phyloP scores from a whole-genome alignment of 805 yeast genomes.

The Starmerella davenportii region DNA sequence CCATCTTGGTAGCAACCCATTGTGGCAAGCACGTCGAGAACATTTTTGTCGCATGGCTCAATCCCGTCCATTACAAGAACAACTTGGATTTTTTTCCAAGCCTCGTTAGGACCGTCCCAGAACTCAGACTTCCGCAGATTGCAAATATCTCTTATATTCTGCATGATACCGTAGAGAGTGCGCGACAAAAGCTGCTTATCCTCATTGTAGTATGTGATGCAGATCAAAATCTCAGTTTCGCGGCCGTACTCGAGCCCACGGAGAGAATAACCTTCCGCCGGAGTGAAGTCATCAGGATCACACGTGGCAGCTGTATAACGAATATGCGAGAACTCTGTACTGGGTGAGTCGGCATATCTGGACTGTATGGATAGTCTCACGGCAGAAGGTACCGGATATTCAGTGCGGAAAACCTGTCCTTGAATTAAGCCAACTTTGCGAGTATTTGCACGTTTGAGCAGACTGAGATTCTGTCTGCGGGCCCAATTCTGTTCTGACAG shows the following conservation, averaged over 20 bases:
- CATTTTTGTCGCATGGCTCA: slow-evolving; percentile 44
- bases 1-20: slow-evolving; percentile 53
- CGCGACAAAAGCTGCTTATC: slow-evolving; percentile 44
- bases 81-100: slow-evolving; percentile 52
- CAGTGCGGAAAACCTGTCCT: slow-evolving; percentile 23
- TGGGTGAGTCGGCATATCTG: slow-evolving; percentile 26
- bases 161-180: slow-evolving; percentile 46
- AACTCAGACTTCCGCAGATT: slow-evolving; percentile 28
- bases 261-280: slow-evolving; percentile 35
- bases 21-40: slow-evolving; percentile 45
- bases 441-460: slow-evolving; percentile 22
- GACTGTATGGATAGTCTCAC: slow-evolving; percentile 24
- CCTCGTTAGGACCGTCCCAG: slow-evolving; percentile 32
- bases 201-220: slow-evolving; percentile 50
- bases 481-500: slow-evolving; percentile 13
- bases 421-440: slow-evolving; percentile 25
- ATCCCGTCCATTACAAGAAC: slow-evolving; percentile 49
- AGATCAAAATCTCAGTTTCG: slow-evolving; percentile 42
- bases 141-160: slow-evolving; percentile 44
- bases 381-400: slow-evolving; percentile 27
- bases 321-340: slow-evolving; percentile 39
- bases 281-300: slow-evolving; percentile 47
- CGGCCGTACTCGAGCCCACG: slow-evolving; percentile 41
- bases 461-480: slow-evolving; percentile 19
- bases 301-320: slow-evolving; percentile 49